Conservation (phyloP, 2,329 filamentous ascomycete species). For the Colletotrichum higginsianum region DNA sequence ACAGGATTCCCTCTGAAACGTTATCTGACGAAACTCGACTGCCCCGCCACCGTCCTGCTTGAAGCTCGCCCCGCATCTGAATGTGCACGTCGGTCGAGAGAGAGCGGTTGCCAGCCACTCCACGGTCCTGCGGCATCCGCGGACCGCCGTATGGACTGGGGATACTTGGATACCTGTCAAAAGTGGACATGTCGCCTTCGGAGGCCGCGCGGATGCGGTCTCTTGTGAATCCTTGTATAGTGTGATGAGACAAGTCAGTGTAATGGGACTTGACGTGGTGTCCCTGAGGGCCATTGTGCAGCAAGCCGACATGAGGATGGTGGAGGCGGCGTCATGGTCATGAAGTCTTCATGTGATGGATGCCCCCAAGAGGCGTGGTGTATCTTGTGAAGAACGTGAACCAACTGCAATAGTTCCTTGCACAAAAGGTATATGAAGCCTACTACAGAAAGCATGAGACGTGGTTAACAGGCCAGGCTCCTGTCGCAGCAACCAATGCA, state of each 20-base stretch:
- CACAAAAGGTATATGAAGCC: no score
- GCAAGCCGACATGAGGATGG: background rate
- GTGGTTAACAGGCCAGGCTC: no score
- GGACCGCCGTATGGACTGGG: background rate
- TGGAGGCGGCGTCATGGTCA: no score
- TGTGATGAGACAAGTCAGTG: background rate
- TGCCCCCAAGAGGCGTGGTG: no score
- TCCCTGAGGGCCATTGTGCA: background rate
- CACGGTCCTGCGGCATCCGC: background rate
- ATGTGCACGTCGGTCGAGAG: background rate
- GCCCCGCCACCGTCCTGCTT: background rate
- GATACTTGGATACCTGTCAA: no score
- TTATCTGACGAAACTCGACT: background rate
- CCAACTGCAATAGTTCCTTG: no score
- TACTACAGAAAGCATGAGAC: no score
- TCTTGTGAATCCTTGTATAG: background rate
- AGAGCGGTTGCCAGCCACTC: background rate
- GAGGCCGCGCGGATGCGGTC: background rate
- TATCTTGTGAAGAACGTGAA: no score
- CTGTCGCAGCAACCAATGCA: no score
- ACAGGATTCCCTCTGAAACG: no score
- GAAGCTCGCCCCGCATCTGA: background rate
- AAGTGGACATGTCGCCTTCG: background rate
- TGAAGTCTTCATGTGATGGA: no score
- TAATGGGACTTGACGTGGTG: background rate